Percentiles rank a stretch among this genome's conserved stretches.
Conservation (phyloP, 495 filamentous ascomycete genomes). For the Xylaria scruposa region DNA sequence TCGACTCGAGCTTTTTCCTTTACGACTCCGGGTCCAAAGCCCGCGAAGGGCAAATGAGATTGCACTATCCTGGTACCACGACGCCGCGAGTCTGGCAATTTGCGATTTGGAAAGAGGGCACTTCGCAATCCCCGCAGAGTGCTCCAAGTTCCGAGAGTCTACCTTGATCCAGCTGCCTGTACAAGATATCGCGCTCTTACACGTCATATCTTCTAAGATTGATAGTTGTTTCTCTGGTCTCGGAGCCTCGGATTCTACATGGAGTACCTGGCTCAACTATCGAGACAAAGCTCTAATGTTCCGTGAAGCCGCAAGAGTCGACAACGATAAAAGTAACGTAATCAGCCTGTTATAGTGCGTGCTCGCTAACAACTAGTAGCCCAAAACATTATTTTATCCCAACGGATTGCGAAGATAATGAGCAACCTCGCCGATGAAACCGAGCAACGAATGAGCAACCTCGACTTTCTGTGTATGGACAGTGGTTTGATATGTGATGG, state of each 20-base stretch:
- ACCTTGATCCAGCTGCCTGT: slow-evolving; percentile 49
- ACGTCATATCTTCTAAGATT: slow-evolving; percentile 52
- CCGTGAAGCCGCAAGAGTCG: slow-evolving; percentile 74
- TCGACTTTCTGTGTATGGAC: no score
- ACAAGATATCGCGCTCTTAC: slow-evolving; percentile 46
- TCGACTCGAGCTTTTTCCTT: no score
- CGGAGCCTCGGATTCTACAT: slow-evolving; percentile 65
- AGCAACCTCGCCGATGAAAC: slow-evolving; percentile 46
- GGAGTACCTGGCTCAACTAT: slow-evolving; percentile 63
- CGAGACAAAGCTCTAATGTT: slow-evolving; percentile 79
- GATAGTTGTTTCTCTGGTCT: slow-evolving; percentile 67
- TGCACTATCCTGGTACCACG: no score
- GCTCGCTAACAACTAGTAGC: slow-evolving; percentile 38
- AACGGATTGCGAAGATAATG: slow-evolving; percentile 51
- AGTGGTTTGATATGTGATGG: no score
- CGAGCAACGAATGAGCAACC: slow-evolving; percentile 44
- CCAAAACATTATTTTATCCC: slow-evolving; percentile 51
- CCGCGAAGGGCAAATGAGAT: no score
- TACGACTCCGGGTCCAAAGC: no score
- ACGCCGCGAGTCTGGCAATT: slow-evolving; percentile 75
- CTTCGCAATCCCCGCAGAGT: slow-evolving; percentile 53
- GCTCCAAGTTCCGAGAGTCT: slow-evolving; percentile 52
- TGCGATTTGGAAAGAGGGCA: slow-evolving; percentile 69
- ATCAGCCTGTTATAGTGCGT: neutral
- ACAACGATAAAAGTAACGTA: slow-evolving; percentile 69